Base-by-base conservation (phyloP, 495 filamentous ascomycete species). In the Xylaria longipes region DNA sequence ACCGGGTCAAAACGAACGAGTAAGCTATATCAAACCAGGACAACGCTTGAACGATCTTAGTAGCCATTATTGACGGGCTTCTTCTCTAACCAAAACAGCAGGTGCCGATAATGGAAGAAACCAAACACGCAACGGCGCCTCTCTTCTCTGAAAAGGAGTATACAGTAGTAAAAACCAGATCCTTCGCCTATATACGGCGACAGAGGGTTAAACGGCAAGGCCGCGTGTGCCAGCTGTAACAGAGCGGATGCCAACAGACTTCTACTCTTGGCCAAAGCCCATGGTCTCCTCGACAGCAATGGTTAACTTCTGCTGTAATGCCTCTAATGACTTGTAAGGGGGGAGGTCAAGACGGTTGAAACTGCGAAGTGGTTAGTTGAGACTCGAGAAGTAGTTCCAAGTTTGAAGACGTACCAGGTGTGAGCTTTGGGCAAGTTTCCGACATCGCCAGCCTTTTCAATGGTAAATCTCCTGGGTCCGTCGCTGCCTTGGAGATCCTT, bases 401-500 rank as follows among this genome's bases (percentile, higher is more conserved):
- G n/a, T 57, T 12, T 37, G 15, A 41, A 71, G 63, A 90, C 92
- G 71, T 90, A 97, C 95, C 96, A 99, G 71, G 96, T 99, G 80
- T 99, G 96, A 62, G 93, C 94, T 83, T 99, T 99, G 43, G 96
- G 96, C 75, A 99, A 83, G 72, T 97, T 97, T 35, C 80, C 87
- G 65, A 93, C 86, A 77, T 98, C 95, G 31, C 96, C 96, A 46
- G 94, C 93, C 83, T 98, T 98, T 82, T 99, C 96, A 78, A 99
- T 98, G 8, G 96, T 99, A 78, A 99, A 99, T 46, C 96, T 84
- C 80, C 97, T 86, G 15, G 96, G 96, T 17, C 96, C 96, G 80
- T 99, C 96, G 68, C 94, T 97, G 41, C 96, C 96, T 83, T 99
- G 96, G 71, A 99, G 86, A 84, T 99, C 96, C 86, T 99, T 99